A percentile compares a stretch with the other conserved stretches of the same genome.
These are phyloP conservation scores for Phialophora macrospora DNA, from an alignment of 2,329 filamentous ascomycete genomes.

Conservation along the genomic window DNA sequence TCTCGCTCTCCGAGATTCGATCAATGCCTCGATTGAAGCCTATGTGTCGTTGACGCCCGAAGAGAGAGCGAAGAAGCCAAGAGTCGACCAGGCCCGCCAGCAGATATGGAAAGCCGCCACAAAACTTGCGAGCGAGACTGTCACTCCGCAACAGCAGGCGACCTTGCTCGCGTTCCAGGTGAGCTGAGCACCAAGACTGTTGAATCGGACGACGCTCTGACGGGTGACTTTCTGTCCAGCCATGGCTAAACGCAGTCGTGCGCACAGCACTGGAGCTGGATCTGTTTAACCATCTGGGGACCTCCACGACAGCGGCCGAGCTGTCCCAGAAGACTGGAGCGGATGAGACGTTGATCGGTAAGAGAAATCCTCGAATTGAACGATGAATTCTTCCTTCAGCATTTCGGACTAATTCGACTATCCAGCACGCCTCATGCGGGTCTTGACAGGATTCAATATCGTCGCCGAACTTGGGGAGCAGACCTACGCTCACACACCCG, in stretches of 20 bases:
- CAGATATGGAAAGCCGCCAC: constrained; percentile 18
- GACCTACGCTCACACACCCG: constrained; percentile 15
- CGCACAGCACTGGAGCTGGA: constrained; percentile 23
- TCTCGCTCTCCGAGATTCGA: constrained; percentile 20
- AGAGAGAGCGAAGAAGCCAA: constrained; percentile 11
- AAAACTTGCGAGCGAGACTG: constrained; percentile 16
- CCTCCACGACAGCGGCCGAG: constrained; percentile 39
- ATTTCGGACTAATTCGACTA: not conserved
- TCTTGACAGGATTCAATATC: constrained; percentile 22
- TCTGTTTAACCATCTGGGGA: constrained; percentile 18
- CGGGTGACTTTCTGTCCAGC: constrained; percentile 1
- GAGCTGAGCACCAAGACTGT: not conserved
- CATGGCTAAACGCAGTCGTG: constrained; percentile 24
- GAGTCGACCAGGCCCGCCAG: constrained; percentile 14
- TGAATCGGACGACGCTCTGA: not conserved
- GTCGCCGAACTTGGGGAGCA: constrained; percentile 21
- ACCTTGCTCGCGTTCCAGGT: constrained; percentile 21
- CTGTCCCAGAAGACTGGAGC: constrained; percentile 42
- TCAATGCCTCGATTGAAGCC: constrained; percentile 22
- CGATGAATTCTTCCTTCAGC: not conserved
- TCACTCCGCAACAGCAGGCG: constrained; percentile 11
- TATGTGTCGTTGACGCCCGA: constrained; percentile 13
- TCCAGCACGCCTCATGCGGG: constrained; percentile 23
- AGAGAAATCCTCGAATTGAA: not conserved
- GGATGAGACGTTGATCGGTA: constrained; percentile 43